Percentiles rank a stretch among this genome's conserved stretches.
phyloP scores from a whole-genome alignment of 495 filamentous ascomycete species.

The Acidomyces sp. region DNA sequence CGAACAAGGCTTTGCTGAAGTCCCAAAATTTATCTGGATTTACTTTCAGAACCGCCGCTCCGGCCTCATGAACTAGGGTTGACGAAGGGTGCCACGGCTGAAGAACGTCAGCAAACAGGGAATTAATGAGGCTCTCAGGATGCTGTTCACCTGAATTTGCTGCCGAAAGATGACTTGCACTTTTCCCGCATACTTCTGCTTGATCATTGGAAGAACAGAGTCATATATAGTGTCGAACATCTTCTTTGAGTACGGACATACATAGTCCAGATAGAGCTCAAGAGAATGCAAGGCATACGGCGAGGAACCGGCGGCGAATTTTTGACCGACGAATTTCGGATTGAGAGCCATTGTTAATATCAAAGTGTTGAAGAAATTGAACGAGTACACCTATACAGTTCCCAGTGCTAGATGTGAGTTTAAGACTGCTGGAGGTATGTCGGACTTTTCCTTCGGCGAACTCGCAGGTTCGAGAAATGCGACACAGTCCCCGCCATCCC shows the following conservation, averaged over 20 bases:
- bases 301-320: conserved; percentile 34
- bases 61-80: conserved; percentile 80
- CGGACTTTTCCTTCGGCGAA: no score
- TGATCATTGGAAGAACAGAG: conserved; percentile 42
- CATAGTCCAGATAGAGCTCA: conserved; percentile 77
- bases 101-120: background rate
- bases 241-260: conserved; percentile 55
- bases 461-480: no score
- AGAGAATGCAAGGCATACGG: conserved; percentile 52
- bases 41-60: conserved; percentile 55
- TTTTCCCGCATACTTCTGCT: conserved; percentile 41
- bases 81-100: conserved; percentile 93
- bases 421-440: no score
- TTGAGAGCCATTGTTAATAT: conserved; percentile 51
- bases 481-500: no score
- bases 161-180: conserved; percentile 72
- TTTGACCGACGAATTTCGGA: conserved; percentile 64
- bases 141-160: no score
- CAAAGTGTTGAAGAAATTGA: background rate
- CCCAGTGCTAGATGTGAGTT: no score
- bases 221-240: conserved; percentile 60
- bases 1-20: conserved; percentile 61
- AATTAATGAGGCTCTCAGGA: no score
- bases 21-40: conserved; percentile 60
- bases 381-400: no score